phyloP scores from a whole-genome alignment of 1,284 basidiomycete species.

The Phellopilus nigrolimitatus region DNA sequence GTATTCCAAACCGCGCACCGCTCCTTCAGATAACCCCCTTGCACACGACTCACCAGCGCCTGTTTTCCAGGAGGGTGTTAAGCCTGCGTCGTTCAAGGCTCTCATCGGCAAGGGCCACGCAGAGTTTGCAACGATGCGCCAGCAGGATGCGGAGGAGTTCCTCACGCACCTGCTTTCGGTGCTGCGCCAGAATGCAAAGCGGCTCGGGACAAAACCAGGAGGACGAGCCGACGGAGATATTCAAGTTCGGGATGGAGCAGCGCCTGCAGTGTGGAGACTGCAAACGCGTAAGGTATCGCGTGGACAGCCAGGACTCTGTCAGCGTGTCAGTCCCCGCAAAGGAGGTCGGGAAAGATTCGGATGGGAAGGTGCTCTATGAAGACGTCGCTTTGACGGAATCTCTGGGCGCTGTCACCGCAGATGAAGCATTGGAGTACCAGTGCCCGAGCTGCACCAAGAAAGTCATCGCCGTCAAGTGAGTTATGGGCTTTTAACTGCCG shows the following conservation, averaged over 20 bases:
- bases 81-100: slow-evolving; percentile 83
- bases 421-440: slow-evolving; percentile 69
- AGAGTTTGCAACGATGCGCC: slow-evolving; percentile 95
- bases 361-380: slow-evolving; percentile 64
- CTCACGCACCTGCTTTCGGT: slow-evolving; percentile 75
- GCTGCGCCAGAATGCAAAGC: slow-evolving; percentile 63
- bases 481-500: not conserved
- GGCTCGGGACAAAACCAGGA: slow-evolving; percentile 34
- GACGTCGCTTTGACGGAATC: slow-evolving; percentile 68
- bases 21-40: slow-evolving; percentile 30
- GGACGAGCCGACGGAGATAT: slow-evolving; percentile 67
- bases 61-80: slow-evolving; percentile 84
- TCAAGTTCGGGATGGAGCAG: slow-evolving; percentile 84
- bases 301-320: slow-evolving; percentile 74
- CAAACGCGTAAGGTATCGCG: slow-evolving; percentile 82
- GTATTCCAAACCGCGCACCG: slow-evolving; percentile 66
- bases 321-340: slow-evolving; percentile 76
- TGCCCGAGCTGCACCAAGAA: slow-evolving; percentile 59
- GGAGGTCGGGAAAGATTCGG: slow-evolving; percentile 47
- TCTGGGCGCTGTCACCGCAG: slow-evolving; percentile 59
- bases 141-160: slow-evolving; percentile 98
- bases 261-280: slow-evolving; percentile 81
- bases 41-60: slow-evolving; percentile 41
- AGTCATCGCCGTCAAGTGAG: slow-evolving; percentile 64
- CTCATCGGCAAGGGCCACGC: slow-evolving; percentile 90